Percentiles rank a stretch among this genome's conserved stretches.
These are phyloP conservation scores for Tulasnella sp. DNA, from an alignment of 768 basidiomycete genomes.

Conservation along the genomic window DNA sequence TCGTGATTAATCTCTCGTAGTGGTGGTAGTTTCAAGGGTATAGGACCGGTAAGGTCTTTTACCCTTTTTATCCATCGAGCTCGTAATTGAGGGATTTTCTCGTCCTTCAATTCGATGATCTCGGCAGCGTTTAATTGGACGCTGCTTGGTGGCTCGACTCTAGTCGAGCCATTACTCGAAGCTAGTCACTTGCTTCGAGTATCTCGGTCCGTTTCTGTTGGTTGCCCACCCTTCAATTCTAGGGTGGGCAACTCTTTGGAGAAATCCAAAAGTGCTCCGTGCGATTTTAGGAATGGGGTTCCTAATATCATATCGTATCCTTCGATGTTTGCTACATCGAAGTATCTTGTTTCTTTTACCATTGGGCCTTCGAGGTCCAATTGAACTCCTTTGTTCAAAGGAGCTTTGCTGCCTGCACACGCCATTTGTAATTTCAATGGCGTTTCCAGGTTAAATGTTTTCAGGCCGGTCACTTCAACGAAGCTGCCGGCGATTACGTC, in stretches of 20 bases:
- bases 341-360: background rate
- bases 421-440: background rate
- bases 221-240: background rate
- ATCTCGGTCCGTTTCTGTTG: background rate
- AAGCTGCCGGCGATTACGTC: background rate
- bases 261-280: too few species aligned
- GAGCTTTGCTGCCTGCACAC: background rate
- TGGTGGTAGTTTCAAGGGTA: slow-evolving; percentile 24
- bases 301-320: background rate
- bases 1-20: slow-evolving; percentile 31
- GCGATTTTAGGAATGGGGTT: background rate
- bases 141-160: background rate
- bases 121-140: background rate
- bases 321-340: background rate
- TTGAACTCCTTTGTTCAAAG: background rate
- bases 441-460: background rate
- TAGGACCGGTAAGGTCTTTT: background rate
- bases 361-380: background rate
- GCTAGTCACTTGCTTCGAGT: background rate
- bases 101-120: background rate
- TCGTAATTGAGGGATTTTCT: background rate
- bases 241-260: too few species aligned
- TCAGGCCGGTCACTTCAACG: background rate
- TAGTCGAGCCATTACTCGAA: background rate
- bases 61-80: background rate